Conservation (phyloP, 257 asterid genomes). For the Lycium ferocissimum region DNA sequence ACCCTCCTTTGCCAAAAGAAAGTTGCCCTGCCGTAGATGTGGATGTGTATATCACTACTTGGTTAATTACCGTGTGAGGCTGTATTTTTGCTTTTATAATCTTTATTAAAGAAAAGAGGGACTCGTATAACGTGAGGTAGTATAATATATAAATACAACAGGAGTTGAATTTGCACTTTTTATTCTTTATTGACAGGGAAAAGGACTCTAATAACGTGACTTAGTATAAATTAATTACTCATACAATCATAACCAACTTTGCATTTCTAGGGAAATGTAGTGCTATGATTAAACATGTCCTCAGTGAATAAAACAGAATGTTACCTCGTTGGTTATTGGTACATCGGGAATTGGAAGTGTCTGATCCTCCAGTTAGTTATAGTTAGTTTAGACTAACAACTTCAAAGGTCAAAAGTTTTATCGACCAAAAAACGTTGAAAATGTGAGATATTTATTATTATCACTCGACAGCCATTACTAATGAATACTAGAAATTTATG, state of each 20-base stretch:
- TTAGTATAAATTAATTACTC: background rate
- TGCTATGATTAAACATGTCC: background rate
- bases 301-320: background rate
- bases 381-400: background rate
- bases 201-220: slow-evolving; percentile 1
- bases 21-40: slow-evolving; percentile 14
- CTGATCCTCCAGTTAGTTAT: background rate
- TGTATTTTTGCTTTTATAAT: background rate
- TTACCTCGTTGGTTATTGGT: background rate
- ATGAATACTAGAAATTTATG: background rate
- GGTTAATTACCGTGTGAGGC: background rate
- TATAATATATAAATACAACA: background rate
- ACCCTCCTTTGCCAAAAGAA: slow-evolving; percentile 22
- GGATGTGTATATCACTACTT: slow-evolving; percentile 16
- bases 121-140: slow-evolving; percentile 15
- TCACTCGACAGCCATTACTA: background rate
- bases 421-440: background rate
- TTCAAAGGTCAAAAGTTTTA: background rate
- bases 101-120: slow-evolving; percentile 27
- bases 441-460: background rate
- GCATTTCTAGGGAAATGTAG: slow-evolving; percentile 20
- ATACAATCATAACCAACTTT: slow-evolving; percentile 12
- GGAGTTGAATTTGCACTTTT: background rate
- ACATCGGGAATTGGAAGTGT: background rate
- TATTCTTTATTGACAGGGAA: background rate